Evolutionary conservation across 1,284 basidiomycete species (phyloP), one percentile per base, ranked within the genome.

Genomic region (Fomitopsis palustris): DNA sequence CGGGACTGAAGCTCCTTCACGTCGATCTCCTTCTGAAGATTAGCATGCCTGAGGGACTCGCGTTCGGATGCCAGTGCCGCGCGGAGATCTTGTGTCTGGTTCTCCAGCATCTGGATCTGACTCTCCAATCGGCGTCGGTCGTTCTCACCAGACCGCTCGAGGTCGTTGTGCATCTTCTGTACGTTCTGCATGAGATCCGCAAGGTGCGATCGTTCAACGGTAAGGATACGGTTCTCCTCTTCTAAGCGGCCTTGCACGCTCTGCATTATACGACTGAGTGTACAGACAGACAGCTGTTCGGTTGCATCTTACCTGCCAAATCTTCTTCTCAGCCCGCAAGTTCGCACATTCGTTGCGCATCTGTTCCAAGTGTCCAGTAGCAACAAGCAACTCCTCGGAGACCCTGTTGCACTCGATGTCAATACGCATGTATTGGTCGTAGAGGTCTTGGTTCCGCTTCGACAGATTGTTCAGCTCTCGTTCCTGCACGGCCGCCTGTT

Each of bases 291-390:
- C 12, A 4, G 10, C 31, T 12, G 7, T 19, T 47, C n/a, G 21
- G 21, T 16, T 14, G 21, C 29, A 2, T 71, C 86, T 54, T 55
- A 92, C 93, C 86, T 92, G 91, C 90, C 90, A 94, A 43, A 95
- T 90, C 67, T 88, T 90, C 78, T 93, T 95, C 80, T 98, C 96
- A 0, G 94, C 93, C 31, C 89, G 85, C 33, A 96, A 81, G 67
- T 91, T 94, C 1, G 92, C 89, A 61, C 81, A 84, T 68, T 97
- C 95, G 64, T 91, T 93, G 6, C 92, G 85, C 39, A 93, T 76
- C 59, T 90, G 86, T 60, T 95, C 92, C 29, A 88, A 73, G 14
- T 80, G 78, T 35, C 79, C 76, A 59, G 82, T 84, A 2, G 85
- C 78, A 21, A 78, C 72, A 39, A 83, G 72, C 12, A 91, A 73